phyloP scores from a whole-genome alignment of 371 early-diverging fungal species.

The Mortierella polycephala region DNA sequence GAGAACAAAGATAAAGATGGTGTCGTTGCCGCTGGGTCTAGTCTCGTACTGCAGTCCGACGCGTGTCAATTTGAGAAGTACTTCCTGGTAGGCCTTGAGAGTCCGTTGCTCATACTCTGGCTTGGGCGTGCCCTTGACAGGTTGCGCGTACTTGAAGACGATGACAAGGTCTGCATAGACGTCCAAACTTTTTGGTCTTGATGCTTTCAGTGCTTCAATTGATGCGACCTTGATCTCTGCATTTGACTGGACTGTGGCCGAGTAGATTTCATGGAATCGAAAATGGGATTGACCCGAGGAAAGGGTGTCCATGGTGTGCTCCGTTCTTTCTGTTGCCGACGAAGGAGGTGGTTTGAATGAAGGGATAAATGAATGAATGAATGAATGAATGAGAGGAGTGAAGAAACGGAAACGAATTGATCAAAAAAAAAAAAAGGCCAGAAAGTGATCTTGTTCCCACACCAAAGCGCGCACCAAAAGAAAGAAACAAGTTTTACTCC shows the following conservation, averaged over 20 bases:
- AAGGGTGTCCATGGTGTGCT: slow-evolving; percentile 7
- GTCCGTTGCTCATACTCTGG: slow-evolving; percentile 42
- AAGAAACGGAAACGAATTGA: no score
- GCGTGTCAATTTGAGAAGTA: slow-evolving; percentile 26
- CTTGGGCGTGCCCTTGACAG: slow-evolving; percentile 15
- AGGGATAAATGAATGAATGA: no score
- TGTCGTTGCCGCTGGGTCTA: slow-evolving; percentile 34
- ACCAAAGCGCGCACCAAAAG: no score
- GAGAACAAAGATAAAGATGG: slow-evolving; percentile 47
- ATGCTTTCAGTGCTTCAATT: neutral
- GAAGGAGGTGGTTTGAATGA: no score
- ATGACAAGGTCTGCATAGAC: slow-evolving; percentile 44
- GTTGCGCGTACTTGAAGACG: slow-evolving; percentile 45
- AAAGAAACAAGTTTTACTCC: no score
- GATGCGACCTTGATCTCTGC: neutral
- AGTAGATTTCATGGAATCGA: slow-evolving; percentile 38
- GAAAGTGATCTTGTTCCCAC: no score
- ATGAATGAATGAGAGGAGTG: no score
- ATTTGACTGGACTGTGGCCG: slow-evolving; percentile 16
- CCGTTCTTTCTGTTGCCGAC: no score
- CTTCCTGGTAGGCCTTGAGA: slow-evolving; percentile 35
- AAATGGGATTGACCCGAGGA: slow-evolving; percentile 13
- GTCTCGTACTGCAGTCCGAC: slow-evolving; percentile 51
- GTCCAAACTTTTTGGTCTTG: slow-evolving; percentile 30
- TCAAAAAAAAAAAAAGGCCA: no score